Percentiles rank a stretch among this genome's conserved stretches.
phyloP scores from a whole-genome alignment of 2,329 filamentous ascomycete genomes.

The Lasiodiplodia citricola region DNA sequence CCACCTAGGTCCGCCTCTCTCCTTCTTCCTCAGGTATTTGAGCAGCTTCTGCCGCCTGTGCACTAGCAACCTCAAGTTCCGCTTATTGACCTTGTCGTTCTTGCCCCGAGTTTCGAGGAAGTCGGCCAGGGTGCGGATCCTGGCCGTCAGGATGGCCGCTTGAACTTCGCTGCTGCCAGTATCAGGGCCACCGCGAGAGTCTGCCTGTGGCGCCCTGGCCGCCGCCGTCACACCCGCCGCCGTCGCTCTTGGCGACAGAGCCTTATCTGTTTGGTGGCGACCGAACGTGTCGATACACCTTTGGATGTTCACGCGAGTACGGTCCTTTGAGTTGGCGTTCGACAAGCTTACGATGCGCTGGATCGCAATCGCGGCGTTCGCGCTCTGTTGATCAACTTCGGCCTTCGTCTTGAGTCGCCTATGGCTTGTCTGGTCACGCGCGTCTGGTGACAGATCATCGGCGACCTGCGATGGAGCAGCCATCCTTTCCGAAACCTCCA shows the following conservation, averaged over 20 bases:
- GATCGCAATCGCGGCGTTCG: slow-evolving; percentile 72
- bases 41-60: slow-evolving; percentile 89
- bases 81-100: slow-evolving; percentile 93
- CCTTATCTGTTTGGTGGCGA: slow-evolving; percentile 81
- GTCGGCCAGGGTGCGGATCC: slow-evolving; percentile 82
- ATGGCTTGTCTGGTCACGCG: slow-evolving; percentile 43
- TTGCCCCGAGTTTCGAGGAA: slow-evolving; percentile 72
- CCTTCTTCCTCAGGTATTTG: slow-evolving; percentile 84
- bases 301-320: slow-evolving; percentile 79
- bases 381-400: slow-evolving; percentile 54
- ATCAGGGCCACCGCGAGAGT: slow-evolving; percentile 79
- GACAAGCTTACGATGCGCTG: slow-evolving; percentile 77
- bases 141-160: slow-evolving; percentile 90
- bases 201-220: slow-evolving; percentile 39
- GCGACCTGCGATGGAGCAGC: slow-evolving; percentile 59
- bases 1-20: slow-evolving; percentile 90
- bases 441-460: neutral
- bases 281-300: slow-evolving; percentile 88
- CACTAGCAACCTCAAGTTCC: slow-evolving; percentile 82
- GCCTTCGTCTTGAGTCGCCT: slow-evolving; percentile 45
- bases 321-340: slow-evolving; percentile 79
- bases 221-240: neutral
- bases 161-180: slow-evolving; percentile 98
- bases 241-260: slow-evolving; percentile 65
- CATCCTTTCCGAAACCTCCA: slow-evolving; percentile 71